Evolutionary conservation across 148 eudicot genomes (phyloP).

Genomic region (Fallopia convolvulus): DNA sequence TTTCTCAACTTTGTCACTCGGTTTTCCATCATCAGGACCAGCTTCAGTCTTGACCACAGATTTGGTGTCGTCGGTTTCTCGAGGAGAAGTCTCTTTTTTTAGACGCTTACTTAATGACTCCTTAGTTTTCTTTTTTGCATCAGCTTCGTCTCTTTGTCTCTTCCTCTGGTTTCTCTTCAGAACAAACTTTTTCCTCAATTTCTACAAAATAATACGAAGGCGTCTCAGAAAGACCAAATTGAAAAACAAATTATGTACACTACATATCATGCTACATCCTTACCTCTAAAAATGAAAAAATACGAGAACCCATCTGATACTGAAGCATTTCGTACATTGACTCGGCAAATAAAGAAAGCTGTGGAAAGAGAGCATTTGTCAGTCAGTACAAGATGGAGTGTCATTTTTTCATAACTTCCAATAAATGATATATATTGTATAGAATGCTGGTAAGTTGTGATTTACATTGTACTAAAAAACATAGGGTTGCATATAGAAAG

Average conservation of each 20-base stretch:
- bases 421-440: neutral
- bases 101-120: slow-evolving; percentile 46
- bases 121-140: slow-evolving; percentile 38
- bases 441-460: neutral
- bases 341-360: slow-evolving; percentile 93
- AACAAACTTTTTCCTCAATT: slow-evolving; percentile 64
- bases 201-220: slow-evolving; percentile 26
- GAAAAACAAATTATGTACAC: neutral
- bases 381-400: neutral
- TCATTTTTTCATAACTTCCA: neutral
- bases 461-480: neutral
- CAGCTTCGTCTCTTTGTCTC: slow-evolving; percentile 62
- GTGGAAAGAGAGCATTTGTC: slow-evolving; percentile 17
- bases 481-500: neutral
- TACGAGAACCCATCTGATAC: slow-evolving; percentile 75
- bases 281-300: slow-evolving; percentile 81
- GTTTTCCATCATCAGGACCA: slow-evolving; percentile 28
- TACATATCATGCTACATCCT: slow-evolving; percentile 2
- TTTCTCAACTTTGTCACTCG: slow-evolving; percentile 24
- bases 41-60: slow-evolving; percentile 33
- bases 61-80: slow-evolving; percentile 33
- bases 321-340: slow-evolving; percentile 97
- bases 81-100: slow-evolving; percentile 36
- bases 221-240: neutral
- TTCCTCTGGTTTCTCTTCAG: slow-evolving; percentile 61